These are phyloP conservation scores for Chaetomiaceae sp. DNA, from an alignment of 2,329 filamentous ascomycete genomes.

Conservation along the genomic window DNA sequence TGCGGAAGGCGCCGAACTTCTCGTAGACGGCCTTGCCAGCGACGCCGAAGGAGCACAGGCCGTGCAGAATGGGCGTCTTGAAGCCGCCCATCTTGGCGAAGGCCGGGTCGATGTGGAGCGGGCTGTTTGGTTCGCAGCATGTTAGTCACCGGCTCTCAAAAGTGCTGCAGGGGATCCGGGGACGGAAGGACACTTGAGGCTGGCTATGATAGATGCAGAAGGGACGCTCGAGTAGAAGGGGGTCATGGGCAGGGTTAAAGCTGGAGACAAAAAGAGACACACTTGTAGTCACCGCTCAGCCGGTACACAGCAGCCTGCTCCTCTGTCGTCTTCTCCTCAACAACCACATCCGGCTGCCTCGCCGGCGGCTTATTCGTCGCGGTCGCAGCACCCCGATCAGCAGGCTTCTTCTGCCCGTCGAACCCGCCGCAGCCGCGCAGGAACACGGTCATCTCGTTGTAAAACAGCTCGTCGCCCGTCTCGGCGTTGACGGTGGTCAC, in stretches of 20 bases:
- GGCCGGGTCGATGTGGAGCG: slow-evolving; percentile 87
- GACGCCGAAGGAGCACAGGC: slow-evolving; percentile 92
- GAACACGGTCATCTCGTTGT: slow-evolving; percentile 94
- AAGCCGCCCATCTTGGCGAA: slow-evolving; percentile 96
- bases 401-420: slow-evolving; percentile 70
- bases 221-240: background rate
- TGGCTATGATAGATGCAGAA: background rate
- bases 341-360: slow-evolving; percentile 70
- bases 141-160: background rate
- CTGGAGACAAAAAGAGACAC: slow-evolving; percentile 21
- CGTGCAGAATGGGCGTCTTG: slow-evolving; percentile 89
- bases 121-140: slow-evolving; percentile 37
- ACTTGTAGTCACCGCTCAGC: slow-evolving; percentile 87
- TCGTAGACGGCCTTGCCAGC: slow-evolving; percentile 85
- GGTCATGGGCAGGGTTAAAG: background rate
- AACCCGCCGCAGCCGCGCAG: slow-evolving; percentile 88
- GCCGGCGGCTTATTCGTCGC: slow-evolving; percentile 72
- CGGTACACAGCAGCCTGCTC: slow-evolving; percentile 94
- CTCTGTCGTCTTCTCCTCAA: slow-evolving; percentile 79
- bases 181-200: no score
- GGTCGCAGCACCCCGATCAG: slow-evolving; percentile 73
- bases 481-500: slow-evolving; percentile 78
- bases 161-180: no score
- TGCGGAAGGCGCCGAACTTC: slow-evolving; percentile 72
- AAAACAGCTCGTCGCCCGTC: slow-evolving; percentile 86